Evolutionary conservation across 31 red algal genomes (phyloP), one percentile per base, ranked within the genome.

Genomic region (Endocladia muricata): DNA sequence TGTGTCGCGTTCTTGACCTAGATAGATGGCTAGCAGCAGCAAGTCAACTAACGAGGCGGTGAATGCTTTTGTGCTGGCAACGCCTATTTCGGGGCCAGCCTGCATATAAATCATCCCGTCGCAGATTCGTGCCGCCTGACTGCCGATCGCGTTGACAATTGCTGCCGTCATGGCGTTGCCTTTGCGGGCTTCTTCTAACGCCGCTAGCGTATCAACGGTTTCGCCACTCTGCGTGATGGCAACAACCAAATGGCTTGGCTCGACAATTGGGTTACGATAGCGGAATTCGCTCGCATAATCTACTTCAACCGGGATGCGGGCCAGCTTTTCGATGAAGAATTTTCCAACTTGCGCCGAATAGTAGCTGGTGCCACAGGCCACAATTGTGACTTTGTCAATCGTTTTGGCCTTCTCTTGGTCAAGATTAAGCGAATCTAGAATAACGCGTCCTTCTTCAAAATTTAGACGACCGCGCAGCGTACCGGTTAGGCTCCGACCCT

Each of bases 141-240:
- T 41, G 31, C 39, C 58, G 29, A 67, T 57, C 29, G 19, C 57
- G 42, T 77, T 77, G 32, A 21, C 22, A 36, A 77, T 64, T 21
- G 30, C 56, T 26, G 39, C 22, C 42, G 42, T 37, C 26, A 36
- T 64, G n/a, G 58, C 74, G n/a, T 57, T 57, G 22, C 42, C 34
- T n/a, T 21, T 32, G 37, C 33, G 22, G 33, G 56, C 57, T n/a
- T 39, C 32, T 26, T 38, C 19, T 28, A 77, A 22, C 17, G 74
- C 74, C 25, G 56, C 58, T 26, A 77, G 25, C 58, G 74, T 77
- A 38, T 77, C 74, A 19, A 57, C 74, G n/a, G 74, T 77, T 65
- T 77, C 74, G 22, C 74, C 74, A 67, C 32, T 39, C 42, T 77
- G 74, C 35, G 58, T 41, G 32, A 77, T 66, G 31, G 33, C 74